A percentile compares a stretch with the other conserved stretches of the same genome.
These are phyloP conservation scores for Roridomyces roridus DNA, from an alignment of 768 basidiomycete species.

Conservation along the genomic window DNA sequence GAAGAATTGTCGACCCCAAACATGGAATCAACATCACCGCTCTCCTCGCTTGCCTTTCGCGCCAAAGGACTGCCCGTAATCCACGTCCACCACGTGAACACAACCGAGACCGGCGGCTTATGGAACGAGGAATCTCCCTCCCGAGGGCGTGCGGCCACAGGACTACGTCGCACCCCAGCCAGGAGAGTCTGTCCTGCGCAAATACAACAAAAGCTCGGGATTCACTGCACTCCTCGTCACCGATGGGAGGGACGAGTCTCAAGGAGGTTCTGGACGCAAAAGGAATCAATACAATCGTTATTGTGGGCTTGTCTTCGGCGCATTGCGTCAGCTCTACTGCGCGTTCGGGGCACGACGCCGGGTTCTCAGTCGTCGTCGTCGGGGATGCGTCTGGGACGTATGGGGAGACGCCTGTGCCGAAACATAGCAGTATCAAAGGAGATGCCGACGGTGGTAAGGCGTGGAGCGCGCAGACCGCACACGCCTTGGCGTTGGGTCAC, in stretches of 20 bases:
- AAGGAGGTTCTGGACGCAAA: conserved; percentile 10
- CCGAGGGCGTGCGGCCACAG: conserved; percentile 4
- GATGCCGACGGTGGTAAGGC: conserved; percentile 4
- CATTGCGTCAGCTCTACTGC: conserved; percentile 22
- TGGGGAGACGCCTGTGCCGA: neutral
- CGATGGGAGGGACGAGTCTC: conserved; percentile 1
- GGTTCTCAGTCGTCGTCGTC: conserved; percentile 14
- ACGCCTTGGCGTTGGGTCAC: conserved; percentile 16
- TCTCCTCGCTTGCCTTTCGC: conserved; percentile 19
- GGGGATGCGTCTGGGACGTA: conserved; percentile 16
- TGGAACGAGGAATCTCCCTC: conserved; percentile 8
- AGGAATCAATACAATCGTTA: conserved; percentile 11
- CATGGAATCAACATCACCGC: conserved; percentile 17
- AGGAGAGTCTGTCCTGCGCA: conserved; percentile 18
- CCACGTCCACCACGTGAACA: conserved; percentile 23
- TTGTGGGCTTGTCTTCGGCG: conserved; percentile 16
- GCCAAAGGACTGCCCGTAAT: conserved; percentile 10
- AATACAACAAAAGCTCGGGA: conserved; percentile 19
- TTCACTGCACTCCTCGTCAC: conserved; percentile 11
- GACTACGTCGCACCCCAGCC: conserved; percentile 12
- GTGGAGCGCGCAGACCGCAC: conserved; percentile 17
- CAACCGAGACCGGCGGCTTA: neutral
- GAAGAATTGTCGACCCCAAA: conserved; percentile 20
- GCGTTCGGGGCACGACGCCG: conserved; percentile 10
- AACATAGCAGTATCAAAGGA: conserved; percentile 2